Evolutionary conservation across 306 rosid genomes (phyloP), one percentile per base, ranked within the genome.

Genomic region (Quercus gilva): DNA sequence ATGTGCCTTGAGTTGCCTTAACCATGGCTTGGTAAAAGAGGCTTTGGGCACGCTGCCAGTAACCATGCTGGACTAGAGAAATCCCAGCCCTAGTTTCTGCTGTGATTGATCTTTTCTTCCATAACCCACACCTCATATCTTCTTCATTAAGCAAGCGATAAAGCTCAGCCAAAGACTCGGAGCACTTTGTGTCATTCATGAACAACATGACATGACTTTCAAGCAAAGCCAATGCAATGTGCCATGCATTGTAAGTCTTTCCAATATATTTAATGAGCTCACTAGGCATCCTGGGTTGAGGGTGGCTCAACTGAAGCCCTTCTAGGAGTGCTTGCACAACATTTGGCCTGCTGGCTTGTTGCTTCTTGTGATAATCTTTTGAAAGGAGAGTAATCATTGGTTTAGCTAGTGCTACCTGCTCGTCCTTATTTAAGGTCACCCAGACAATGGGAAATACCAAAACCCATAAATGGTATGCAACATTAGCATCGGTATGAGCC

Each of bases 201-300:
- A 96, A 91, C 88, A 92, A 23, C 90, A 91, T 85, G 74, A 96
- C 99, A 85, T 96, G 99, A 86, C 98, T 96, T 91, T 96, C 99
- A 76, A 96, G 89, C 69, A 96, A 90, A 74, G 98, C 96, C 81
- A 96, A 81, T 57, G 99, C 93, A 71, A 93, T 96, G 82, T 96
- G 96, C 99, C 99, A 96, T 59, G 99, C 99, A 86, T 96, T 96
- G 79, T 93, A 96, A 43, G 99, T 93, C 84, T 91, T 93, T 51
- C 99, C 99, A 74, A 96, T 93, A 89, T 89, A 93, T 86, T 96
- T 96, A 78, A 96, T 96, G 85, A 96, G 97, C 86, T 96, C 99
- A 37, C 99, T 96, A 59, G 99, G 99, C 96, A 96, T 96, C 85
- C 99, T 90, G 43, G 98, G 99, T 83, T 96, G 99, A 75, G 99